A percentile compares a stretch with the other conserved stretches of the same genome.
phyloP scores from a whole-genome alignment of 192 early-diverging fungal genomes.

The Linnemannia zychae region DNA sequence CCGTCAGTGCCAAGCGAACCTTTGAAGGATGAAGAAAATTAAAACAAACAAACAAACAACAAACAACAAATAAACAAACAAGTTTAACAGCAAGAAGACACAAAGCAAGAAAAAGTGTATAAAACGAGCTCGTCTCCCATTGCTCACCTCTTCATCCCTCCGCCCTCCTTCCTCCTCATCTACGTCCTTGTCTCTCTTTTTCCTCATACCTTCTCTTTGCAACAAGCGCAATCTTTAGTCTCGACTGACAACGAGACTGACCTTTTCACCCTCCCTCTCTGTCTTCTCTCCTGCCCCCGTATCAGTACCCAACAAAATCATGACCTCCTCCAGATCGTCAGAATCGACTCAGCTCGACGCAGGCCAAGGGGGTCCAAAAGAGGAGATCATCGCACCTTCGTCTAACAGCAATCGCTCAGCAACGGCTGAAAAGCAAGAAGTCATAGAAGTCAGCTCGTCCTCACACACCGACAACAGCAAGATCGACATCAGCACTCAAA shows the following conservation, averaged over 20 bases:
- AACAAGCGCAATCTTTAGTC: background rate
- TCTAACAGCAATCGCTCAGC: background rate
- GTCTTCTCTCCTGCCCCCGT: background rate
- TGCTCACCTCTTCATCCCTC: background rate
- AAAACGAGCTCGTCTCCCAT: background rate
- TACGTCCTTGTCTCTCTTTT: background rate
- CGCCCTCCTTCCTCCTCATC: background rate
- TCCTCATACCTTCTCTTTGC: background rate
- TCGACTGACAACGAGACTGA: background rate
- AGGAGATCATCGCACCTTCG: background rate
- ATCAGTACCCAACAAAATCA: background rate
- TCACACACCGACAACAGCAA: background rate
- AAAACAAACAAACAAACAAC: background rate
- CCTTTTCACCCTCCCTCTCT: background rate
- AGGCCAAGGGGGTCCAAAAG: conserved; percentile 3
- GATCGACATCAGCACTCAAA: background rate
- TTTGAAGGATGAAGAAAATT: background rate
- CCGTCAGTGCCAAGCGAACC: background rate
- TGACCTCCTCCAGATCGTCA: conserved; percentile 40
- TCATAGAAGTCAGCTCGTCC: background rate
- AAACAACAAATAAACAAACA: background rate
- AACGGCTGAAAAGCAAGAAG: background rate
- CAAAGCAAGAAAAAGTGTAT: background rate
- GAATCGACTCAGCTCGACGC: conserved; percentile 31
- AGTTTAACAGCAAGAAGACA: background rate